phyloP scores from a whole-genome alignment of 257 asterid species.

The Striga asiatica region DNA sequence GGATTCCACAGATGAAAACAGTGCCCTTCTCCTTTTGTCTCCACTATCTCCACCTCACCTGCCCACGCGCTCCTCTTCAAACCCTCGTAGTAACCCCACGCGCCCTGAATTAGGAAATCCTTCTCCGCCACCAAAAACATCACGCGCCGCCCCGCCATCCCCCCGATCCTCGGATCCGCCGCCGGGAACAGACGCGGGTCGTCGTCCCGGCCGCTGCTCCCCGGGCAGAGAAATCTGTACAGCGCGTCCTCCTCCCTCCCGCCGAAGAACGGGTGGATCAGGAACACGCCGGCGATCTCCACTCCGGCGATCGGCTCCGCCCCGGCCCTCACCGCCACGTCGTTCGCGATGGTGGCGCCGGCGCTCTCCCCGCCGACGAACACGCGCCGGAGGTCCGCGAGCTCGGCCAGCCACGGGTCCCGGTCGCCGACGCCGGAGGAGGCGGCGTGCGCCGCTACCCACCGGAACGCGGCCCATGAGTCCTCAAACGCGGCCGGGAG shows the following conservation, averaged over 20 bases:
- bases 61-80: conserved; percentile 64
- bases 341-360: conserved; percentile 52
- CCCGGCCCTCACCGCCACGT: conserved; percentile 52
- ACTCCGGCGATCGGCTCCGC: conserved; percentile 3
- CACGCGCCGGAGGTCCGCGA: conserved; percentile 44
- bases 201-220: conserved; percentile 35
- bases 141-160: conserved; percentile 46
- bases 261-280: conserved; percentile 51
- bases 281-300: conserved; percentile 27
- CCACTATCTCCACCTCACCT: conserved; percentile 45
- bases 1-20: conserved; percentile 41
- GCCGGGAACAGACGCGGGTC: conserved; percentile 69
- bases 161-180: conserved; percentile 36
- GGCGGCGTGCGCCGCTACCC: conserved; percentile 41
- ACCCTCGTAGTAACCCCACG: conserved; percentile 34
- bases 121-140: conserved; percentile 41
- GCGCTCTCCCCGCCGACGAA: conserved; percentile 73
- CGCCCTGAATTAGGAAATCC: conserved; percentile 43
- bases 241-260: conserved; percentile 30
- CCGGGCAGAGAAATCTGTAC: conserved; percentile 39
- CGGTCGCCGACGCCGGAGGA: conserved; percentile 26
- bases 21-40: conserved; percentile 49
- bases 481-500: conserved; percentile 50
- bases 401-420: conserved; percentile 49
- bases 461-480: conserved; percentile 58